phyloP scores from a whole-genome alignment of 805 yeast genomes.

The Zygoascus bituminiphila region DNA sequence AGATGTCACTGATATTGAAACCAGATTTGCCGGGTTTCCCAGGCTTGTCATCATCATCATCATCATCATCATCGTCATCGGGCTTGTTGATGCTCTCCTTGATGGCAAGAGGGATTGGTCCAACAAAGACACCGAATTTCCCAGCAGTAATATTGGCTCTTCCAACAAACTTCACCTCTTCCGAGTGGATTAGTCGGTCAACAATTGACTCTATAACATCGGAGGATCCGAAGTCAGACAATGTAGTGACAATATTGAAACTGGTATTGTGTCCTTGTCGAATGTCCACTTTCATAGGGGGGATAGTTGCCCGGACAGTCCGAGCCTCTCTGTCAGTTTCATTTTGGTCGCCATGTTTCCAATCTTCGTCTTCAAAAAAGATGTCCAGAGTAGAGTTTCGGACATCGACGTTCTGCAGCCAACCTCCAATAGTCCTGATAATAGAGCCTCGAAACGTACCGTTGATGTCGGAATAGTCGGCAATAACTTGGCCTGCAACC shows the following conservation, averaged over 20 bases:
- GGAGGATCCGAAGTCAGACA: slow-evolving; percentile 18
- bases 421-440: slow-evolving; percentile 7
- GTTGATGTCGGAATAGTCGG: slow-evolving; percentile 11
- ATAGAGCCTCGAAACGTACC: slow-evolving; percentile 8
- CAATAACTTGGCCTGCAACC: slow-evolving; percentile 10
- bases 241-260: slow-evolving; percentile 10
- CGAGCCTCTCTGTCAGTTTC: neutral
- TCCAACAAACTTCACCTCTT: slow-evolving; percentile 12
- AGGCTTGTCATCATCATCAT: slow-evolving; percentile 5
- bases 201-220: slow-evolving; percentile 13
- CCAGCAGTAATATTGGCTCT: slow-evolving; percentile 6
- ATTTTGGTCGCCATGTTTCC: neutral
- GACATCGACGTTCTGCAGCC: slow-evolving; percentile 5
- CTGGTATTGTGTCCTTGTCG: slow-evolving; percentile 5
- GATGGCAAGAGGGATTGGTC: slow-evolving; percentile 11
- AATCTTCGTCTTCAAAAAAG: slow-evolving; percentile 9
- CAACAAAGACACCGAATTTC: slow-evolving; percentile 13
- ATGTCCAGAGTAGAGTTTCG: slow-evolving; percentile 8
- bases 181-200: slow-evolving; percentile 9
- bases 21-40: slow-evolving; percentile 4
- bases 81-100: slow-evolving; percentile 9
- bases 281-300: slow-evolving; percentile 12
- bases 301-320: slow-evolving; percentile 15
- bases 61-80: slow-evolving; percentile 7
- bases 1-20: slow-evolving; percentile 6